Conservation (phyloP, 352 stramenopile species). For the Globisporangium sylvaticum region DNA sequence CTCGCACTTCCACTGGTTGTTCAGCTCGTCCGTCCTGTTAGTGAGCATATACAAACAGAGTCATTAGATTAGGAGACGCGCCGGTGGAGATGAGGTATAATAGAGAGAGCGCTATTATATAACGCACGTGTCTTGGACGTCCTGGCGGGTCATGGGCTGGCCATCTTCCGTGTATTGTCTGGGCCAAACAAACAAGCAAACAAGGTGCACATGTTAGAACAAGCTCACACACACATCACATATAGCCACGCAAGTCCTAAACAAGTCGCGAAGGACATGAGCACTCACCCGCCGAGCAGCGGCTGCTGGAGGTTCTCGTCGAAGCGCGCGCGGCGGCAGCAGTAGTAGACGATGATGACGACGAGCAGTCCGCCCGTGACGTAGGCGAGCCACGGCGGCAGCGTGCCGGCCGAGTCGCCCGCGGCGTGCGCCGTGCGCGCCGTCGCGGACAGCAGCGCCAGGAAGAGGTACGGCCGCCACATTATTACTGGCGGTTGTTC, state of each 20-base stretch:
- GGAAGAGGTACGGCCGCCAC: constrained; percentile 22
- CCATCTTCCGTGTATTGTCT: constrained; percentile 85
- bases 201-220: background rate
- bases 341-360: constrained; percentile 89
- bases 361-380: constrained; percentile 77
- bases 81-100: background rate
- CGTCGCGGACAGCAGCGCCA: constrained; percentile 34
- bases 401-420: constrained; percentile 27
- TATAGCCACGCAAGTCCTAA: background rate
- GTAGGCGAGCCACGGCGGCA: constrained; percentile 82
- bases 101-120: background rate
- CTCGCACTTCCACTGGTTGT: constrained; percentile 83
- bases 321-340: constrained; percentile 79
- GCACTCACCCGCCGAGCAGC: constrained; percentile 52
- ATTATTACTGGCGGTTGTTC: constrained; percentile 2
- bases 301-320: constrained; percentile 86
- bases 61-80: background rate
- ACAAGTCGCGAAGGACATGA: background rate
- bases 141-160: constrained; percentile 81
- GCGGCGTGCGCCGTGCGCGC: constrained; percentile 26
- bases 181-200: background rate
- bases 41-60: background rate
- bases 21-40: constrained; percentile 63
- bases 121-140: constrained; percentile 70
- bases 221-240: background rate